A percentile compares a stretch with the other conserved stretches of the same genome.
phyloP scores from a whole-genome alignment of 2,329 filamentous ascomycete species.

The Seiridium unicorne region DNA sequence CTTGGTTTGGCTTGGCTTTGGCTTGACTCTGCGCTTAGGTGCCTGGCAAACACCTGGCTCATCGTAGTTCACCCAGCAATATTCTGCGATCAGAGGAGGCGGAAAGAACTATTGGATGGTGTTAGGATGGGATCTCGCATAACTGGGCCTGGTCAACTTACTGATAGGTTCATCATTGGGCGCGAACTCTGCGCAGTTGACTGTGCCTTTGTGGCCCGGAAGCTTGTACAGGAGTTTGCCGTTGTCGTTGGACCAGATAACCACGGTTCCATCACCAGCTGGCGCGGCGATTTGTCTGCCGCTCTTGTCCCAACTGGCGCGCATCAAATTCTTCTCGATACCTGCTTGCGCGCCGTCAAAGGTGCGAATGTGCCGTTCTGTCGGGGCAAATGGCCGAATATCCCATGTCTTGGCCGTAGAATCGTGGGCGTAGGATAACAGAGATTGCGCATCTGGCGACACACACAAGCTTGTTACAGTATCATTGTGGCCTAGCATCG shows the following conservation, averaged over 20 bases:
- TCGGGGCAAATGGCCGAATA: slow-evolving; percentile 88
- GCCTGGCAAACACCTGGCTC: slow-evolving; percentile 28
- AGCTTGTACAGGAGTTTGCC: slow-evolving; percentile 93
- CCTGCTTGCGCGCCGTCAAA: slow-evolving; percentile 90
- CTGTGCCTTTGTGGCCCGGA: slow-evolving; percentile 90
- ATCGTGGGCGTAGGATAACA: slow-evolving; percentile 92
- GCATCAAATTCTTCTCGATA: slow-evolving; percentile 86
- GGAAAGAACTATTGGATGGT: slow-evolving; percentile 66
- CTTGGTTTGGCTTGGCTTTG: no score
- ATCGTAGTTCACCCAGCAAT: slow-evolving; percentile 77
- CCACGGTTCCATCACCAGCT: slow-evolving; percentile 84
- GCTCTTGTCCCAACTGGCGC: slow-evolving; percentile 83
- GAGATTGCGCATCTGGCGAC: slow-evolving; percentile 88
- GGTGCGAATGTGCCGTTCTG: slow-evolving; percentile 78
- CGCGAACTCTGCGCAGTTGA: slow-evolving; percentile 92
- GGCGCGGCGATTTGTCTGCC: slow-evolving; percentile 87
- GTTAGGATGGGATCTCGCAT: neutral
- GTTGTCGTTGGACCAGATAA: slow-evolving; percentile 86
- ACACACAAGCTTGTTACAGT: slow-evolving; percentile 87
- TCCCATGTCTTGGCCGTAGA: slow-evolving; percentile 95
- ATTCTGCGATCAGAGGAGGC: slow-evolving; percentile 87
- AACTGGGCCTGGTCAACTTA: slow-evolving; percentile 51
- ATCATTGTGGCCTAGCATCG: slow-evolving; percentile 85
- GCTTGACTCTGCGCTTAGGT: neutral
- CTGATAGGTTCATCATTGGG: slow-evolving; percentile 81